Percentiles rank a stretch among this genome's conserved stretches.
These are phyloP conservation scores for Puccinia hordei DNA, from an alignment of 1,284 basidiomycete species.

Conservation along the genomic window DNA sequence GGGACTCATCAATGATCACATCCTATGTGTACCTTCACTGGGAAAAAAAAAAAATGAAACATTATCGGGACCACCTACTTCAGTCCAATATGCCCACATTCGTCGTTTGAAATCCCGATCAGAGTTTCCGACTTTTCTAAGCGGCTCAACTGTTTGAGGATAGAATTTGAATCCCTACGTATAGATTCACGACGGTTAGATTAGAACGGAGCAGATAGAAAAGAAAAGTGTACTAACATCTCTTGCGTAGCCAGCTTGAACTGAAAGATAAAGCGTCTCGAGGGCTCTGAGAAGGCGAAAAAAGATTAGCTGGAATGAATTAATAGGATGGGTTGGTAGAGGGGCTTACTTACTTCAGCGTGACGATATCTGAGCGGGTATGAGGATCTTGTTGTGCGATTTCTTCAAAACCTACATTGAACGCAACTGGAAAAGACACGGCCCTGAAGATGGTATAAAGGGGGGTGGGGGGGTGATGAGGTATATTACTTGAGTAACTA, in stretches of 20 bases:
- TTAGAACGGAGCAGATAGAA: neutral
- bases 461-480: neutral
- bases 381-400: conserved; percentile 16
- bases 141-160: conserved; percentile 18
- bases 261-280: conserved; percentile 33
- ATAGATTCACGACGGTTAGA: neutral
- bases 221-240: conserved; percentile 29
- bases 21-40: neutral
- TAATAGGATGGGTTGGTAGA: neutral
- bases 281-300: conserved; percentile 22
- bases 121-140: conserved; percentile 22
- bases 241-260: conserved; percentile 43
- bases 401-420: conserved; percentile 48
- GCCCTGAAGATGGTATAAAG: conserved; percentile 9
- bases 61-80: conserved; percentile 16
- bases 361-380: conserved; percentile 35
- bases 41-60: neutral
- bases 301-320: neutral
- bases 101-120: conserved; percentile 38
- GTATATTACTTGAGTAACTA: neutral
- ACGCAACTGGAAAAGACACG: conserved; percentile 40
- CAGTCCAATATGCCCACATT: conserved; percentile 50
- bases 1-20: conserved; percentile 19
- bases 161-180: conserved; percentile 49
- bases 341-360: conserved; percentile 26